Evolutionary conservation across 176 grass and related monocot species (phyloP).

Genomic region (Carex myosuroides): DNA sequence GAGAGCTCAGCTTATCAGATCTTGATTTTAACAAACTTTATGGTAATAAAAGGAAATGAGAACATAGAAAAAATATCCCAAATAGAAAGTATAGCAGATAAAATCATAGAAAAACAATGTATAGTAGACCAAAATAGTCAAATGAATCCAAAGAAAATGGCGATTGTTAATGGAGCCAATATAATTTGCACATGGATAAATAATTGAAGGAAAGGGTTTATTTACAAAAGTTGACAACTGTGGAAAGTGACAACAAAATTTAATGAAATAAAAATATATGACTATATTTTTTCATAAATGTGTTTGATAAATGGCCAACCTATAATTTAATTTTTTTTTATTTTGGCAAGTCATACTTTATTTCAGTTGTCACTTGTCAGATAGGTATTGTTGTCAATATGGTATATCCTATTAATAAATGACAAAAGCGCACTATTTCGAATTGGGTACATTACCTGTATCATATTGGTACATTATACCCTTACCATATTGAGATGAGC

Average conservation of each 20-base stretch:
- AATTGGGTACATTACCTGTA: neutral
- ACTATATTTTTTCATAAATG: neutral
- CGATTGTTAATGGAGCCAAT: neutral
- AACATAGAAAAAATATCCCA: neutral
- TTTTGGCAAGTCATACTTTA: neutral
- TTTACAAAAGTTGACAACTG: neutral
- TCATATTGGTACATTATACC: neutral
- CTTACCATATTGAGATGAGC: neutral
- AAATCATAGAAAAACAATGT: neutral
- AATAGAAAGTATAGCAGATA: neutral
- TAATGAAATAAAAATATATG: neutral
- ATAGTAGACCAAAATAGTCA: neutral
- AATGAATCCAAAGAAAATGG: neutral
- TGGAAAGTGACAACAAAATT: neutral
- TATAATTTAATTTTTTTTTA: neutral
- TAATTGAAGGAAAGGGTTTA: neutral
- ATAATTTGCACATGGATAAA: neutral
- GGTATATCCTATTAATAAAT: neutral
- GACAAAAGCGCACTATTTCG: neutral
- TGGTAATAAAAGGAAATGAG: neutral
- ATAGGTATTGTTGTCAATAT: neutral
- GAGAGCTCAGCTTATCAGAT: neutral
- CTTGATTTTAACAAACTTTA: neutral
- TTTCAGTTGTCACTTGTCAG: neutral
- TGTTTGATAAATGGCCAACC: neutral